Evolutionary conservation across 164 flowering plant genomes (phyloP).

Genomic region (Magnolia officinalis): DNA sequence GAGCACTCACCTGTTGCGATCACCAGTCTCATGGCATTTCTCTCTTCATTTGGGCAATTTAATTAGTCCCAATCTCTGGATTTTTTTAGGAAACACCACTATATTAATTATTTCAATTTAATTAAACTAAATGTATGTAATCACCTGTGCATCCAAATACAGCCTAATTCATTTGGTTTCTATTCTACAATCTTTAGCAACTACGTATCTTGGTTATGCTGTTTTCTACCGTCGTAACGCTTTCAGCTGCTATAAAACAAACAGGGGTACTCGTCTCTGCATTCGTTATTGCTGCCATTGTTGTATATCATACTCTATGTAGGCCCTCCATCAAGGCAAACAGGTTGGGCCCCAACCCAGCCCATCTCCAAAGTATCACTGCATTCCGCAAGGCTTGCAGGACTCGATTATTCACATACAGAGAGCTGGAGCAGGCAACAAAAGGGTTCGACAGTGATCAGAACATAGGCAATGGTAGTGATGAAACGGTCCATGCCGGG

Average conservation of each 20-base stretch:
- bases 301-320: conserved; percentile 32
- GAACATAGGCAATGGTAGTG: conserved; percentile 34
- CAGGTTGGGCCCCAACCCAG: conserved; percentile 25
- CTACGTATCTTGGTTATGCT: too few relatives aligned
- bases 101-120: too few relatives aligned
- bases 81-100: too few relatives aligned
- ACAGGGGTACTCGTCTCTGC: conserved; percentile 58
- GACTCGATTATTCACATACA: conserved; percentile 45
- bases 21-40: too few relatives aligned
- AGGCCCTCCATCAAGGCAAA: conserved; percentile 30
- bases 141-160: too few relatives aligned
- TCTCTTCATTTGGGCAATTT: too few relatives aligned
- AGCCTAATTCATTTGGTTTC: too few relatives aligned
- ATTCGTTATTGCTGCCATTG: conserved; percentile 33
- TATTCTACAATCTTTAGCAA: too few relatives aligned
- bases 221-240: too few relatives aligned
- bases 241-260: not conserved
- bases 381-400: conserved; percentile 47
- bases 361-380: conserved; percentile 21
- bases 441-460: conserved; percentile 52
- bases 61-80: too few relatives aligned
- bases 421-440: conserved; percentile 70
- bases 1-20: too few relatives aligned
- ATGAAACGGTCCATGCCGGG: conserved; percentile 49
- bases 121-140: too few relatives aligned